phyloP scores from a whole-genome alignment of 164 flowering plant species.

The Tetrastigma voinierianum region DNA sequence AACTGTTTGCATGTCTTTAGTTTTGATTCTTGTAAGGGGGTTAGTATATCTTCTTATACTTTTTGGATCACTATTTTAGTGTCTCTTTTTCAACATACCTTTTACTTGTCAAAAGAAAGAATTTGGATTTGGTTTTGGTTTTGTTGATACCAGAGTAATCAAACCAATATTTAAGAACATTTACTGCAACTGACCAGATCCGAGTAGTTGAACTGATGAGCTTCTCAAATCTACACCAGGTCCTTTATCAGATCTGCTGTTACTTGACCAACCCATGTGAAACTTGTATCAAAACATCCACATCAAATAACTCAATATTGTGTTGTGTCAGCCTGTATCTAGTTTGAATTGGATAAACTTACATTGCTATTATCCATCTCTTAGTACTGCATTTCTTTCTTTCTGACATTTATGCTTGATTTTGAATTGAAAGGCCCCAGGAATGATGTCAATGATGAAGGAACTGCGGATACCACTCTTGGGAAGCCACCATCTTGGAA shows the following conservation, averaged over 20 bases:
- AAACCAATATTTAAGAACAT: neutral
- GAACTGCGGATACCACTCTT: constrained; percentile 53
- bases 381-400: neutral
- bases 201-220: neutral
- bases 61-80: too few species aligned
- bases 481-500: constrained; percentile 97
- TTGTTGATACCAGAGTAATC: neutral
- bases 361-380: neutral
- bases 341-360: neutral
- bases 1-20: too few species aligned
- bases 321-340: neutral
- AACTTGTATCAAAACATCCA: neutral
- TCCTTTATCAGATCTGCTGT: neutral
- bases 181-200: neutral
- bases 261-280: neutral
- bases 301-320: neutral
- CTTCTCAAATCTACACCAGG: too few species aligned
- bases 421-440: constrained; percentile 61
- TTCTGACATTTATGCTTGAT: neutral
- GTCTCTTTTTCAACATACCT: too few species aligned
- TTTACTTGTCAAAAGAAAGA: too few species aligned
- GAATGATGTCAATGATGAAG: constrained; percentile 91
- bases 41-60: too few species aligned
- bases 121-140: neutral
- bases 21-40: too few species aligned